Conservation (phyloP, 1,284 basidiomycete genomes). For the Marasmius oreades region DNA sequence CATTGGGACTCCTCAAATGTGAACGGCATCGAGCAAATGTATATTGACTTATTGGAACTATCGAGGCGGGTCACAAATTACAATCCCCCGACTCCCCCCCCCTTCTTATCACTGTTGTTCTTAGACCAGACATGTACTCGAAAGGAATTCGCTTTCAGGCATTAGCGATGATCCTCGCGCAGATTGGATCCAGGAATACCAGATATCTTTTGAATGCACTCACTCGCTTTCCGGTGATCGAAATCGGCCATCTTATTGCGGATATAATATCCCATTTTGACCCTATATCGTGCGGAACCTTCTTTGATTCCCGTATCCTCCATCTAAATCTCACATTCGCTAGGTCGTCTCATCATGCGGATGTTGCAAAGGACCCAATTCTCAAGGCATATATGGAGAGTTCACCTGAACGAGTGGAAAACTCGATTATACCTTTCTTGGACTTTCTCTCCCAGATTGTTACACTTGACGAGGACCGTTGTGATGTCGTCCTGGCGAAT, state of each 20-base stretch:
- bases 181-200: constrained; percentile 6
- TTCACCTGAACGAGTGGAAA: background rate
- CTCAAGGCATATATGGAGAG: background rate
- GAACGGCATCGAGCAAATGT: background rate
- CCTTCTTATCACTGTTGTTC: background rate
- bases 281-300: background rate
- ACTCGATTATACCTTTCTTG: constrained; percentile 6
- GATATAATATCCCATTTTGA: constrained; percentile 7
- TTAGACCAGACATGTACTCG: constrained; percentile 8
- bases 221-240: constrained; percentile 1
- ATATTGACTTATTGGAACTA: constrained; percentile 9
- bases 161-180: constrained; percentile 1
- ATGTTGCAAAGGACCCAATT: background rate
- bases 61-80: constrained; percentile 2
- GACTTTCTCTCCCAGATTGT: constrained; percentile 2
- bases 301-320: background rate
- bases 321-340: background rate
- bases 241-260: constrained; percentile 1
- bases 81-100: background rate
- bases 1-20: background rate
- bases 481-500: background rate
- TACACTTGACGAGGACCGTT: background rate
- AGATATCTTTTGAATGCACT: background rate
- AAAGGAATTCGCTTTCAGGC: constrained; percentile 3
- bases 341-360: background rate